Evolutionary conservation across 2,329 filamentous ascomycete species (phyloP).

Genomic region (Endocalyx cinctus): DNA sequence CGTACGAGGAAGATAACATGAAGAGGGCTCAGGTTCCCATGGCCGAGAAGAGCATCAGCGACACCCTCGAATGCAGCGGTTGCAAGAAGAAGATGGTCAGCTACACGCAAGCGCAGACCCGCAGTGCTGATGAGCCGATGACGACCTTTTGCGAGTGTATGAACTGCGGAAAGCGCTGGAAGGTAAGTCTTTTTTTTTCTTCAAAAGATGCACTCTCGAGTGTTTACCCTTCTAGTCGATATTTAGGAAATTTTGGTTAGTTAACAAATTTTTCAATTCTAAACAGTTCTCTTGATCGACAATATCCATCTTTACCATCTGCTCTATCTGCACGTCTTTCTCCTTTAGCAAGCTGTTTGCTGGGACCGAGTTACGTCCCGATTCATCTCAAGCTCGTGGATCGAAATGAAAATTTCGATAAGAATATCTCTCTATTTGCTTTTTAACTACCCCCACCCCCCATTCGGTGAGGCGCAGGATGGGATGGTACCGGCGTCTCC

Average conservation of each 20-base stretch:
- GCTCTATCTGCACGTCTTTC: neutral
- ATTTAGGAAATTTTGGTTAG: too few relatives aligned
- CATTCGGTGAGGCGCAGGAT: too few relatives aligned
- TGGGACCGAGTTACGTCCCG: too few relatives aligned
- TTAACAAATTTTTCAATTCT: too few relatives aligned
- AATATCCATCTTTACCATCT: too few relatives aligned
- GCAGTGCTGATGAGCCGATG: constrained; percentile 92
- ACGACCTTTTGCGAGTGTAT: constrained; percentile 71
- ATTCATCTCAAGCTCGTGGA: too few relatives aligned
- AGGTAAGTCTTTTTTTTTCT: constrained; percentile 45
- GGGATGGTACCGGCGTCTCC: too few relatives aligned
- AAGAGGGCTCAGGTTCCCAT: constrained; percentile 93
- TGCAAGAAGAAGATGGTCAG: constrained; percentile 92
- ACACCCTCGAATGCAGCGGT: constrained; percentile 82
- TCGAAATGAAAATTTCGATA: too few relatives aligned
- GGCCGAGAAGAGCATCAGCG: constrained; percentile 84
- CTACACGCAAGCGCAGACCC: constrained; percentile 94
- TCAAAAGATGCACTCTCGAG: neutral
- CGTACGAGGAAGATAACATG: constrained; percentile 88
- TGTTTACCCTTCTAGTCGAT: too few relatives aligned
- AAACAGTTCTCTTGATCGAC: constrained; percentile 23
- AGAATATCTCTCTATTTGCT: too few relatives aligned
- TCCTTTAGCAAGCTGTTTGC: constrained; percentile 2
- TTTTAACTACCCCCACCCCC: too few relatives aligned
- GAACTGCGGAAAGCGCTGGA: constrained; percentile 66